Evolutionary conservation across 2,329 filamentous ascomycete species (phyloP).

Genomic region (Alternaria sp.): DNA sequence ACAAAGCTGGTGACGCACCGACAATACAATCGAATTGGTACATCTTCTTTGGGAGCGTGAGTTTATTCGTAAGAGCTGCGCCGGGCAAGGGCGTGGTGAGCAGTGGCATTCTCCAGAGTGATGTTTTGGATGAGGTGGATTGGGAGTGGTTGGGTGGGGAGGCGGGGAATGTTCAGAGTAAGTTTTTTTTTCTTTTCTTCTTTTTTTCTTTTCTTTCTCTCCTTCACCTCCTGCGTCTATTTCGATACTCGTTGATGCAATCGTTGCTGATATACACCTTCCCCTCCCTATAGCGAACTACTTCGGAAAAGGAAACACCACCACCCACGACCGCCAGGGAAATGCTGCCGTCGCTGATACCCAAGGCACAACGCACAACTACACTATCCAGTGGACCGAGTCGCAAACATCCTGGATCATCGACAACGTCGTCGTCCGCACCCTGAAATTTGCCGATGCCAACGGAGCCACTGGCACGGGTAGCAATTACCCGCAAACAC

Average conservation of each 20-base stretch:
- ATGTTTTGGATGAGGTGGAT: conserved; percentile 85
- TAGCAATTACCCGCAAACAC: conserved; percentile 75
- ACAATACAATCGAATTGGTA: conserved; percentile 81
- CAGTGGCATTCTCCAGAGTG: conserved; percentile 79
- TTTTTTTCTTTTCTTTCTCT: background rate
- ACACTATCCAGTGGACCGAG: conserved; percentile 73
- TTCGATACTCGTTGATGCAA: too few relatives aligned
- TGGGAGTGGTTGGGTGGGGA: conserved; percentile 79
- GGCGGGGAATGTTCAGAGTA: conserved; percentile 67
- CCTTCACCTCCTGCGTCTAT: conserved; percentile 36
- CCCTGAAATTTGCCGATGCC: conserved; percentile 63
- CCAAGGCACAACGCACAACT: conserved; percentile 67
- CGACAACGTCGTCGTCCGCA: conserved; percentile 70
- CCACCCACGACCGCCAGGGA: conserved; percentile 71
- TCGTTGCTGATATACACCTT: background rate
- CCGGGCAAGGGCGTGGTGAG: conserved; percentile 77
- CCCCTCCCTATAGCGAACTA: background rate
- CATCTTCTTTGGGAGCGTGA: conserved; percentile 82
- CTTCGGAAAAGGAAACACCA: conserved; percentile 51
- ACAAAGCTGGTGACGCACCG: conserved; percentile 56
- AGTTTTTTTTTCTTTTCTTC: conserved; percentile 59
- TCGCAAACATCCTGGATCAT: conserved; percentile 71
- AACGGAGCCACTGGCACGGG: conserved; percentile 52
- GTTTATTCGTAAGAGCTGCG: conserved; percentile 77
- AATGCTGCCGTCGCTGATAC: conserved; percentile 64